phyloP scores from a whole-genome alignment of 805 yeast species.

The Yarrowia hollandica region DNA sequence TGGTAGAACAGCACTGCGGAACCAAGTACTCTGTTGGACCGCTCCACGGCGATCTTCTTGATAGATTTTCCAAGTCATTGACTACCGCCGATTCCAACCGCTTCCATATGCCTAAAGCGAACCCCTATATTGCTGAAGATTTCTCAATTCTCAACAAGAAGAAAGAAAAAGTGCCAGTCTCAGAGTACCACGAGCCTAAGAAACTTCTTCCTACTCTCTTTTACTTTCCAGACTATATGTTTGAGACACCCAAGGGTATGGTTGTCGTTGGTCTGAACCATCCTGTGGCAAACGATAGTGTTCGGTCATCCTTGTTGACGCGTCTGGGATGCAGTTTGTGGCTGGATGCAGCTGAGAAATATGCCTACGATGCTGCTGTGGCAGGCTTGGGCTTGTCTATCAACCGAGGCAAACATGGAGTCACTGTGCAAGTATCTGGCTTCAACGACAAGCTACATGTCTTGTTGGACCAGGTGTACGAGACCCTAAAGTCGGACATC shows the following conservation, averaged over 20 bases:
- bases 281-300: not conserved
- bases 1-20: constrained; percentile 6
- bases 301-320: not conserved
- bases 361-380: not conserved
- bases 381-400: not conserved
- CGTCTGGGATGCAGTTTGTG: not conserved
- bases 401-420: not conserved
- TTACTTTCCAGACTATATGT: constrained; percentile 3
- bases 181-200: constrained; percentile 6
- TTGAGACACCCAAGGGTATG: constrained; percentile 12
- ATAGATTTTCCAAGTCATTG: not conserved
- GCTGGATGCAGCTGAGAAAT: constrained; percentile 15
- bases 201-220: not conserved
- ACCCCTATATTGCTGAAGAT: constrained; percentile 14
- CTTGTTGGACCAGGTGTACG: not conserved
- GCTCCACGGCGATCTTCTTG: not conserved
- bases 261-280: not conserved
- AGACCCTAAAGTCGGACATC: not conserved
- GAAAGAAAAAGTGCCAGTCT: not conserved
- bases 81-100: not conserved
- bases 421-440: not conserved
- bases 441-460: constrained; percentile 11
- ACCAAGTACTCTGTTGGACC: not conserved
- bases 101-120: constrained; percentile 1
- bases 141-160: not conserved